Conservation (phyloP, 2,329 filamentous ascomycete species). For the Verticillium nonalfalfae region DNA sequence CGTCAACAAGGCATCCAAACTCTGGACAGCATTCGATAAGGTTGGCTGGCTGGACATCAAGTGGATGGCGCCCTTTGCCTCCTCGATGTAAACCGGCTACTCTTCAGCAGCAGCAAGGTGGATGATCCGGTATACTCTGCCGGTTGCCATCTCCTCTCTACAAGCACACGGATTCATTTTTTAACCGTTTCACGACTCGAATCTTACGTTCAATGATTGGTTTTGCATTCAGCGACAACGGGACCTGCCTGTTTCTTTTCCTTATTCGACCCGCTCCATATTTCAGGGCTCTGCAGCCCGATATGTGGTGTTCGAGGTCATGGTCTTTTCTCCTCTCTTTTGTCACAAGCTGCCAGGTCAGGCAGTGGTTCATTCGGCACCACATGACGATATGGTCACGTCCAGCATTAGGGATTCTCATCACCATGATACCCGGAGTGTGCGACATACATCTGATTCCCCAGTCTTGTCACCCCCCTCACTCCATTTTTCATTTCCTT, state of each 20-base stretch:
- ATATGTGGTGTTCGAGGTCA: background rate
- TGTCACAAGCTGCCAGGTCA: background rate
- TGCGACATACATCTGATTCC: slow-evolving; percentile 11
- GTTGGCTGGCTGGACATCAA: slow-evolving; percentile 70
- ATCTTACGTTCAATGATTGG: background rate
- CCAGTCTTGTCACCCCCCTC: slow-evolving; percentile 12
- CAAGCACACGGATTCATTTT: background rate
- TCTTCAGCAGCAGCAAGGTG: background rate
- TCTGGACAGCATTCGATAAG: slow-evolving; percentile 84
- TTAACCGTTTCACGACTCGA: background rate
- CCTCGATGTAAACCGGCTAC: background rate
- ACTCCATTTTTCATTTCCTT: slow-evolving; percentile 4
- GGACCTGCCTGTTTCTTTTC: background rate
- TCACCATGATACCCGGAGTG: slow-evolving; percentile 13
- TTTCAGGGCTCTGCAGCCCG: background rate
- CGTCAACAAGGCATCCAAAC: slow-evolving; percentile 92
- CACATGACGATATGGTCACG: slow-evolving; percentile 4
- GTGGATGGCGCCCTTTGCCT: slow-evolving; percentile 32
- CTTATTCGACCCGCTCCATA: background rate
- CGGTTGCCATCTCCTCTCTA: background rate
- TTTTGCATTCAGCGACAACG: background rate
- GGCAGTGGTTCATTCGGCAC: background rate
- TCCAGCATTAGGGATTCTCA: slow-evolving; percentile 12
- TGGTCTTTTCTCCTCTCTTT: background rate
- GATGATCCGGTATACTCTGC: slow-evolving; percentile 16